Evolutionary conservation across 805 yeast species (phyloP).

Genomic region (Yarrowia yakushimensis): DNA sequence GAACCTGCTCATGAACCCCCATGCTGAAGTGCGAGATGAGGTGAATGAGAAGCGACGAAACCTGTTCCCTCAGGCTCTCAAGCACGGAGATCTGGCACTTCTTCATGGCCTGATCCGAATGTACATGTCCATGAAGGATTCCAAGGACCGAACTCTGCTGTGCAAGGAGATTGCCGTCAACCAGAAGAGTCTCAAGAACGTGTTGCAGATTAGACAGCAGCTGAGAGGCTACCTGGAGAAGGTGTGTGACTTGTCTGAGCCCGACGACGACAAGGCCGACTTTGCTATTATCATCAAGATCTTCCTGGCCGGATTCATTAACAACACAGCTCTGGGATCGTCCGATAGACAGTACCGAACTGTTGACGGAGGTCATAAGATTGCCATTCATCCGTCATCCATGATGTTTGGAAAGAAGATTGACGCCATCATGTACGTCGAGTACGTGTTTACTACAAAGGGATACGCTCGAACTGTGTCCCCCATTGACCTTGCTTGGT

Average conservation of each 20-base stretch:
- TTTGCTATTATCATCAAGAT: constrained; percentile 53
- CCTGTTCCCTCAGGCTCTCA: constrained; percentile 64
- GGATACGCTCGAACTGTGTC: constrained; percentile 92
- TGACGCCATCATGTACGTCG: constrained; percentile 91
- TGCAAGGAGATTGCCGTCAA: constrained; percentile 75
- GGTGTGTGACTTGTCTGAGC: constrained; percentile 36
- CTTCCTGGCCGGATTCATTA: constrained; percentile 77
- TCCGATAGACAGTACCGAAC: constrained; percentile 93
- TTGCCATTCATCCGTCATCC: constrained; percentile 89
- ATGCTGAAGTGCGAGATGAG: constrained; percentile 77
- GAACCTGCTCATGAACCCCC: constrained; percentile 75
- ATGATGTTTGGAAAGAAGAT: constrained; percentile 73
- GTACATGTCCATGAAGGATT: constrained; percentile 45
- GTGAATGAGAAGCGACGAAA: constrained; percentile 71
- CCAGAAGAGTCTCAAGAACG: constrained; percentile 76
- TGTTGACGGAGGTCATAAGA: constrained; percentile 70
- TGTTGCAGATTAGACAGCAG: constrained; percentile 69
- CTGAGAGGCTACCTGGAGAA: constrained; percentile 61
- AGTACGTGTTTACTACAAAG: constrained; percentile 87
- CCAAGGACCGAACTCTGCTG: constrained; percentile 69
- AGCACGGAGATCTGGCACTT: constrained; percentile 79
- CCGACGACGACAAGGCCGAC: constrained; percentile 37
- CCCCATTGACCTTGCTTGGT: constrained; percentile 75
- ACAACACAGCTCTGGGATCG: constrained; percentile 88
- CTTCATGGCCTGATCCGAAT: constrained; percentile 71